These are phyloP conservation scores for Heracleum sosnowskyi DNA, from an alignment of 129 eudicot species.

Conservation along the genomic window DNA sequence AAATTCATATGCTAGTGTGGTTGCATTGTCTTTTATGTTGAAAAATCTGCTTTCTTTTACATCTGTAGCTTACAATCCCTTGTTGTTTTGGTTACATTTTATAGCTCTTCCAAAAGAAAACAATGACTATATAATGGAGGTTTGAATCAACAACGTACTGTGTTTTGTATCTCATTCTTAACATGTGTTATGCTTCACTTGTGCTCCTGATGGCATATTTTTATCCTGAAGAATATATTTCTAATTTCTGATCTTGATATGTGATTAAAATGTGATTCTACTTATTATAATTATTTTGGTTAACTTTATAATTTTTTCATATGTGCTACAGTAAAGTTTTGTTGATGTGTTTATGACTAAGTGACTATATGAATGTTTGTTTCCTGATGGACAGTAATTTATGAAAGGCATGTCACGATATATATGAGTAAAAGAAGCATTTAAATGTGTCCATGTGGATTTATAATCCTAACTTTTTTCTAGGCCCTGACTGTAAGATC, in stretches of 20 bases:
- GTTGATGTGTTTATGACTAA: background rate
- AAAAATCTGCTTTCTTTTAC: conserved; percentile 7
- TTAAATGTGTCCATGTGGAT: background rate
- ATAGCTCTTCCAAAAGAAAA: conserved; percentile 74
- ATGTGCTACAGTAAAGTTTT: background rate
- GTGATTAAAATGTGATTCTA: background rate
- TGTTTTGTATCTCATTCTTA: conserved; percentile 41
- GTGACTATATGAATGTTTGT: background rate
- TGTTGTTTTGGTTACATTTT: conserved; percentile 6
- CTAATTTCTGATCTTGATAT: background rate
- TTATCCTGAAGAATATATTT: background rate
- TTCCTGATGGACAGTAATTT: background rate
- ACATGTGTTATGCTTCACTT: background rate
- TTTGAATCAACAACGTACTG: conserved; percentile 88
- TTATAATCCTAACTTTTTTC: background rate
- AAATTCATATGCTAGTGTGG: conserved; percentile 1
- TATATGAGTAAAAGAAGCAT: background rate
- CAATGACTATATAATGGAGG: conserved; percentile 96
- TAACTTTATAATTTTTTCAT: background rate
- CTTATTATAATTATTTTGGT: background rate
- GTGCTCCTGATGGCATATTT: background rate
- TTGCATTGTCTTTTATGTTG: background rate
- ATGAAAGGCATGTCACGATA: background rate
- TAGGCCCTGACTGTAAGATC: background rate
- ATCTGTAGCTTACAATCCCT: conserved; percentile 9